phyloP scores from a whole-genome alignment of 2,329 filamentous ascomycete genomes.

The Cordyceps cateniannulata region DNA sequence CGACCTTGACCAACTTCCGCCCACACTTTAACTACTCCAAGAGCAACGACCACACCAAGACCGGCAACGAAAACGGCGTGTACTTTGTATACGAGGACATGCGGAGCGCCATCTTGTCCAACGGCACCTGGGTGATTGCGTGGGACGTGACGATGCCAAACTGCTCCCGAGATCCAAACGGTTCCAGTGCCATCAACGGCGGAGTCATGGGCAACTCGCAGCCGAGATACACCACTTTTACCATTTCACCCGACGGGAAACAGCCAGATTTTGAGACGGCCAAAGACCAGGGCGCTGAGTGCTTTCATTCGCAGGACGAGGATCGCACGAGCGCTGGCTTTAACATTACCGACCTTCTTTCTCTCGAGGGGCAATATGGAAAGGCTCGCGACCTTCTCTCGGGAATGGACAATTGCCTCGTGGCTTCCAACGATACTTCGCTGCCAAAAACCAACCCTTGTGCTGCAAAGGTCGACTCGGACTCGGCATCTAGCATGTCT shows the following conservation, averaged over 20 bases:
- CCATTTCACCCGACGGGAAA: background rate
- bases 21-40: background rate
- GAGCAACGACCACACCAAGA: background rate
- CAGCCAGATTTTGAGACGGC: background rate
- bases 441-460: background rate
- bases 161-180: background rate
- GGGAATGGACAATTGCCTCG: background rate
- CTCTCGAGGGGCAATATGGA: background rate
- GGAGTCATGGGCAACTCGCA: background rate
- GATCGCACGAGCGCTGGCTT: background rate
- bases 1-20: background rate
- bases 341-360: constrained; percentile 1
- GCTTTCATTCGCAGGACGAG: background rate
- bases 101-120: background rate
- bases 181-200: background rate
- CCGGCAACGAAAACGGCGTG: background rate
- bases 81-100: background rate
- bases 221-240: background rate
- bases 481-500: background rate
- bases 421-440: background rate
- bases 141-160: background rate
- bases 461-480: background rate
- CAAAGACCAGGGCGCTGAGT: background rate
- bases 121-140: background rate
- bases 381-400: background rate